These are phyloP conservation scores for Penicillium cosmopolitanum DNA, from an alignment of 495 filamentous ascomycete genomes.

Conservation along the genomic window DNA sequence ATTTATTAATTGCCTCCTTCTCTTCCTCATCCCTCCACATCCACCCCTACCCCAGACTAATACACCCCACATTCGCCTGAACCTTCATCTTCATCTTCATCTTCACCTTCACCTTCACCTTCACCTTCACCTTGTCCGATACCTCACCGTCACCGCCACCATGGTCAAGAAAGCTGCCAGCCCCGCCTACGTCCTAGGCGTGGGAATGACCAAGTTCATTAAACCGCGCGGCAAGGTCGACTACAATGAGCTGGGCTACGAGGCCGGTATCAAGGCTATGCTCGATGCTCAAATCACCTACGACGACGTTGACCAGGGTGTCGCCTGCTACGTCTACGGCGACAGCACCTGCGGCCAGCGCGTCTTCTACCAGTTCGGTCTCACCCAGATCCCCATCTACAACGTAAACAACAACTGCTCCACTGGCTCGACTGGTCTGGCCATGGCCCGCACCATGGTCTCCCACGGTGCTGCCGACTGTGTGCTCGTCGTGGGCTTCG, in stretches of 20 bases:
- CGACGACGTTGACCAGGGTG: conserved; percentile 92
- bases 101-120: conserved; percentile 1
- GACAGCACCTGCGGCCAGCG: conserved; percentile 95
- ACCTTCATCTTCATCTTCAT: conserved; percentile 4
- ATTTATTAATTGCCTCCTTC: neutral
- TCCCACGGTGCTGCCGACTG: conserved; percentile 80
- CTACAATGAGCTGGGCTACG: conserved; percentile 77
- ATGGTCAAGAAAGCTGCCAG: conserved; percentile 56
- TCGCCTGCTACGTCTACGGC: conserved; percentile 98
- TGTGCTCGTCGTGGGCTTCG: conserved; percentile 89
- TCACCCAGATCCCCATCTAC: conserved; percentile 93
- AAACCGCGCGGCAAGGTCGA: conserved; percentile 87
- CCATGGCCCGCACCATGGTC: conserved; percentile 82
- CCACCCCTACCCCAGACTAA: neutral
- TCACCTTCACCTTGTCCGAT: neutral
- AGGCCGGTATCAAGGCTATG: conserved; percentile 94
- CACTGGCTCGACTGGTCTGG: conserved; percentile 85
- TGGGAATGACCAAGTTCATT: conserved; percentile 99
- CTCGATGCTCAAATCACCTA: conserved; percentile 94
- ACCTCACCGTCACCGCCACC: conserved; percentile 1
- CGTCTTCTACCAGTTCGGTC: conserved; percentile 98
- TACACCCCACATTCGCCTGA: neutral
- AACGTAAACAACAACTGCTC: conserved; percentile 99
- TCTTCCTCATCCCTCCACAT: conserved; percentile 7
- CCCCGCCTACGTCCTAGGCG: conserved; percentile 87